Evolutionary conservation across 2,329 filamentous ascomycete species (phyloP), one percentile per base, ranked within the genome.

Genomic region (Dryadomyces quercivorus): DNA sequence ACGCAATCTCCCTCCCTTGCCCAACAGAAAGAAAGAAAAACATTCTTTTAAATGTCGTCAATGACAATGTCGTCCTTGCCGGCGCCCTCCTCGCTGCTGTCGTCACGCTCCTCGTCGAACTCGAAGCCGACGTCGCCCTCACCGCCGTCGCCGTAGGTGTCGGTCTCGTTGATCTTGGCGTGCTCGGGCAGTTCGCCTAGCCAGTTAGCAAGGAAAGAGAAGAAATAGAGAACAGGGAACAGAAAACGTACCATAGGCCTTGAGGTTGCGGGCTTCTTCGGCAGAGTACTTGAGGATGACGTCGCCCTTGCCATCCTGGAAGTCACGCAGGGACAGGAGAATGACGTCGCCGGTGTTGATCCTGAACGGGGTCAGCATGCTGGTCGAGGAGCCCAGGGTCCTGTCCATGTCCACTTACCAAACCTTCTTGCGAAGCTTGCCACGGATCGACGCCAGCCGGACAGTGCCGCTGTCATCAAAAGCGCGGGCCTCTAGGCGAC

Each of bases 161-260:
- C 93, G 61, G 90, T 95, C 82, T 98, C 93, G 82, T 98, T 98
- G 82, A 98, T 98, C 86, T 97, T 97, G 70, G 93, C 93, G 66
- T 83, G 87, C 75, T 97, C 93, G 63, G 93, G 93, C 58, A 98
- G 79, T 74, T 98, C 93, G 71, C 93, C 93, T 58, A 15, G 15
- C 10, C 5, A 22, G 36, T 53, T 5, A 45, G 49, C 31, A 16
- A 22, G 34, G 4, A 21, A 40, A 8, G 2, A 15, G 18, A 22
- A 20, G 20, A 10, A 13, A n/a, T 9, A 15, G 36, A n/a, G 15
- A 12, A 43, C 15, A 26, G 2, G 5, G 18, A 15, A 6, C 16
- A 15, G 12, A 18, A 18, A 10, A 52, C 59, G 6, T 47, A 60
- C 59, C 60, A 72, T 97, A 97, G 59, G 90, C 88, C 77, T 97